A percentile compares a stretch with the other conserved stretches of the same genome.
Conservation (phyloP, 1,139 yeast species). For the Protomyces arabidopsidicola region DNA sequence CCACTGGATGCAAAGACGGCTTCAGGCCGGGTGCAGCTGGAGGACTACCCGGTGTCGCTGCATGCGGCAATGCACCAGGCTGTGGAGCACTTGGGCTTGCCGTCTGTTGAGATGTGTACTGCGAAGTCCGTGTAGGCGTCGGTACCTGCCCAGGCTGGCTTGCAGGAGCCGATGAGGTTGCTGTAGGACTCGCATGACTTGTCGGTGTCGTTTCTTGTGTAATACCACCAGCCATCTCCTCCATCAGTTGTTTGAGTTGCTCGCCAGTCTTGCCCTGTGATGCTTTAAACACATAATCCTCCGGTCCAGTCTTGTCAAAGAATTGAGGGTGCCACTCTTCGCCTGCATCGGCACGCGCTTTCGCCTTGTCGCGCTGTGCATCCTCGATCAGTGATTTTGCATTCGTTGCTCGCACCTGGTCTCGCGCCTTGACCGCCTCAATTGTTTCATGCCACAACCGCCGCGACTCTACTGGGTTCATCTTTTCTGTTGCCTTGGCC, state of each 20-base stretch:
- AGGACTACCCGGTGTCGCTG: background rate
- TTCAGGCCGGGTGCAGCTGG: background rate
- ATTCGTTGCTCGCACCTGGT: conserved; percentile 78
- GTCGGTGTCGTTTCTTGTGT: conserved; percentile 9
- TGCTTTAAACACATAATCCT: conserved; percentile 16
- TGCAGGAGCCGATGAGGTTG: background rate
- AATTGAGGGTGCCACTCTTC: conserved; percentile 74
- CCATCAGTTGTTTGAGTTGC: conserved; percentile 6
- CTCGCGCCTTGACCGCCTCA: conserved; percentile 66
- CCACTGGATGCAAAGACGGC: conserved; percentile 18
- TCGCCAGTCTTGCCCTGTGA: conserved; percentile 2
- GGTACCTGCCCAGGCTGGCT: background rate
- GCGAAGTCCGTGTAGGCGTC: background rate
- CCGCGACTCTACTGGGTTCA: conserved; percentile 75
- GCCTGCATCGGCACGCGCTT: conserved; percentile 70
- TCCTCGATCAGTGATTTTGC: conserved; percentile 85
- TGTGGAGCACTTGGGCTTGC: conserved; percentile 5
- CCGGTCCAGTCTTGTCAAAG: conserved; percentile 41
- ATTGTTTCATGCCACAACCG: conserved; percentile 77
- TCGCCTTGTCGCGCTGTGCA: conserved; percentile 68
- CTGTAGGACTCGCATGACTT: conserved; percentile 1
- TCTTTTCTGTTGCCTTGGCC: conserved; percentile 74
- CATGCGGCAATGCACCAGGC: conserved; percentile 3
- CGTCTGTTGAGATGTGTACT: conserved; percentile 1
- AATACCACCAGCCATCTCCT: conserved; percentile 23